Evolutionary conservation across 768 basidiomycete genomes (phyloP).

Genomic region (Boletus vermiculosoides): DNA sequence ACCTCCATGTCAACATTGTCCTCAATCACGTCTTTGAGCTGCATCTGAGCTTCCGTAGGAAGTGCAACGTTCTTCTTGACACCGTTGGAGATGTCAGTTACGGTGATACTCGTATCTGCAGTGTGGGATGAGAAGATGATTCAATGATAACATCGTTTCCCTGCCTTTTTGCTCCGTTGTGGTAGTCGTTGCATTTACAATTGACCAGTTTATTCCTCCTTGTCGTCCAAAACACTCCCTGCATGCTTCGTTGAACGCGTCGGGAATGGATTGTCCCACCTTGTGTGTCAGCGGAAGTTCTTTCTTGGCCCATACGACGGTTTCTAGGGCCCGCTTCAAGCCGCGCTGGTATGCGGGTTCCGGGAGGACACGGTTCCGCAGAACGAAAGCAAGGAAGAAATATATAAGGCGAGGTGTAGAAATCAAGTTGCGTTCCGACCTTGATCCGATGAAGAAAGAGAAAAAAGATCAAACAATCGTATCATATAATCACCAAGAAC

Average conservation of each 20-base stretch:
- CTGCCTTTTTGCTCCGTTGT: conserved; percentile 9
- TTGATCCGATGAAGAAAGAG: conserved; percentile 18
- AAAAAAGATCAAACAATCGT: not conserved
- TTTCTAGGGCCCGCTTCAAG: conserved; percentile 45
- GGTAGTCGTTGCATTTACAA: conserved; percentile 8
- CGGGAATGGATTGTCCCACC: conserved; percentile 41
- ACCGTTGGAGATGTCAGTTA: conserved; percentile 18
- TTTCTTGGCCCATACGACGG: conserved; percentile 39
- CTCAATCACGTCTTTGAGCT: conserved; percentile 30
- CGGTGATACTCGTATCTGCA: conserved; percentile 16
- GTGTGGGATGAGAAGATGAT: conserved; percentile 4
- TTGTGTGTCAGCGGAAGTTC: conserved; percentile 45
- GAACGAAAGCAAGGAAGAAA: conserved; percentile 62
- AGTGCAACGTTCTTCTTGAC: conserved; percentile 15
- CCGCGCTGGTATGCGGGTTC: conserved; percentile 46
- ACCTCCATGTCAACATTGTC: conserved; percentile 25
- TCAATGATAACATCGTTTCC: not conserved
- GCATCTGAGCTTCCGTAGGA: conserved; percentile 24
- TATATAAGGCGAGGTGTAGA: conserved; percentile 52
- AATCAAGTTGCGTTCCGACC: conserved; percentile 48
- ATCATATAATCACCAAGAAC: not conserved
- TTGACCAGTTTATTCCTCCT: conserved; percentile 38
- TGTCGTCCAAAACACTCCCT: conserved; percentile 48
- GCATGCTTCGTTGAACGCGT: conserved; percentile 49
- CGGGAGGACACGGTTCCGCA: conserved; percentile 53